Percentiles rank a stretch among this genome's conserved stretches.
Evolutionary conservation across 164 flowering plant species (phyloP).

Genomic region (Dillenia suffruticosa): DNA sequence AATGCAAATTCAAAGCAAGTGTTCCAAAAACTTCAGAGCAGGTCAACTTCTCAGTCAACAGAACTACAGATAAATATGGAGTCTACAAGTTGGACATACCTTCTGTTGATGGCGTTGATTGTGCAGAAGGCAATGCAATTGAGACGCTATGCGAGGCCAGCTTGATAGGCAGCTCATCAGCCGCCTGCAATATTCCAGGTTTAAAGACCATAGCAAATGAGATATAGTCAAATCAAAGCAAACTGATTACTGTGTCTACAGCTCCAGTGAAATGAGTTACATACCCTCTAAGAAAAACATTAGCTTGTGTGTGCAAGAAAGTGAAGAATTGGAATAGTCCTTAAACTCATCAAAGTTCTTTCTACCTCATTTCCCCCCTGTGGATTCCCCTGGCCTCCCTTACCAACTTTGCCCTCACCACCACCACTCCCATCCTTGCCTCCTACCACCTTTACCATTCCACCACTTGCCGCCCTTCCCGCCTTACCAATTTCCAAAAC

Average conservation of each 20-base stretch:
- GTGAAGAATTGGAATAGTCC: slow-evolving; percentile 13
- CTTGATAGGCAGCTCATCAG: slow-evolving; percentile 34
- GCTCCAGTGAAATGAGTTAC: slow-evolving; percentile 46
- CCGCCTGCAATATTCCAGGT: slow-evolving; percentile 48
- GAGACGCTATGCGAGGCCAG: slow-evolving; percentile 49
- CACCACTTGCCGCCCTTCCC: slow-evolving; percentile 22
- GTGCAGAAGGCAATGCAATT: slow-evolving; percentile 31
- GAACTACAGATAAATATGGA: slow-evolving; percentile 59
- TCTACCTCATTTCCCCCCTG: slow-evolving; percentile 34
- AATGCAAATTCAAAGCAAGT: slow-evolving; percentile 59
- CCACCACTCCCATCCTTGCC: slow-evolving; percentile 22
- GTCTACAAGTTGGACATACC: slow-evolving; percentile 54
- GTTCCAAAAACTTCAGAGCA: slow-evolving; percentile 39
- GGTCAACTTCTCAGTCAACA: slow-evolving; percentile 49
- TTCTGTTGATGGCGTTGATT: slow-evolving; percentile 46
- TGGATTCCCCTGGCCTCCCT: slow-evolving; percentile 26
- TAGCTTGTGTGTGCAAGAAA: slow-evolving; percentile 38
- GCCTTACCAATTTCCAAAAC: slow-evolving; percentile 10
- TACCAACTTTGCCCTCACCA: slow-evolving; percentile 18
- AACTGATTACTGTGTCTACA: slow-evolving; percentile 46
- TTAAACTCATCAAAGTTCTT: slow-evolving; percentile 38
- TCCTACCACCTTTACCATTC: slow-evolving; percentile 25
- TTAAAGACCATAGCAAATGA: slow-evolving; percentile 30
- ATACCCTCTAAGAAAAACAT: slow-evolving; percentile 34
- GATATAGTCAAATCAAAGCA: slow-evolving; percentile 48